Conservation (phyloP, 2,329 filamentous ascomycete species). For the Penicillium crustosum region DNA sequence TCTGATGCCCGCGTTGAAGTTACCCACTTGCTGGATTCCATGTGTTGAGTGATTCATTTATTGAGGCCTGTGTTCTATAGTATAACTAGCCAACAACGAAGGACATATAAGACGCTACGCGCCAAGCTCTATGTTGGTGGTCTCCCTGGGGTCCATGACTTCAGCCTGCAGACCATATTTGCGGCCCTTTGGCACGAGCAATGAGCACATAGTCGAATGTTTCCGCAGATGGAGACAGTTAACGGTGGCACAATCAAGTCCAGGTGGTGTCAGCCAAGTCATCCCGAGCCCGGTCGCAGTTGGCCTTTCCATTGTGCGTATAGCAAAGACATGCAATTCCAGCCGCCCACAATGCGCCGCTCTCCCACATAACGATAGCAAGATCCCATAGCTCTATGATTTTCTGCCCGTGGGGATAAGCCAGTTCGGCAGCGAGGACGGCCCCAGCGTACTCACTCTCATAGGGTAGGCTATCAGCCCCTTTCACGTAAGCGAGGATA, state of each 20-base stretch:
- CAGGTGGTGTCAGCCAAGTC: constrained; percentile 16
- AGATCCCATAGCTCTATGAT: constrained; percentile 17
- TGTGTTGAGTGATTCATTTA: neutral
- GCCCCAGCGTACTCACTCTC: constrained; percentile 13
- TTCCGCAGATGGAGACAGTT: neutral
- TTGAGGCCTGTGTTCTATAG: neutral
- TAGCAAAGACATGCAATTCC: constrained; percentile 17
- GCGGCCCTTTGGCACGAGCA: neutral
- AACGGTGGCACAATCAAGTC: neutral
- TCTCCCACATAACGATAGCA: constrained; percentile 19
- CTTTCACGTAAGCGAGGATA: constrained; percentile 12
- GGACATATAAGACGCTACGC: neutral
- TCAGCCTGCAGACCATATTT: neutral
- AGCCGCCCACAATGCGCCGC: constrained; percentile 14
- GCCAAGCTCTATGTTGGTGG: neutral
- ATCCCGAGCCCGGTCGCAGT: constrained; percentile 16
- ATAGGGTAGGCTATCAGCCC: constrained; percentile 10
- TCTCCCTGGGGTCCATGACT: neutral
- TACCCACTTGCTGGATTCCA: neutral
- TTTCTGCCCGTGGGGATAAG: constrained; percentile 15
- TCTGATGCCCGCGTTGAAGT: neutral
- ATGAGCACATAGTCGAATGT: neutral
- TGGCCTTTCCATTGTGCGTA: constrained; percentile 13
- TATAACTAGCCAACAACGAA: neutral
- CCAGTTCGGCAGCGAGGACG: constrained; percentile 10